Base-by-base conservation (phyloP, 768 basidiomycete species). In the Pleurotus ostreatus region DNA sequence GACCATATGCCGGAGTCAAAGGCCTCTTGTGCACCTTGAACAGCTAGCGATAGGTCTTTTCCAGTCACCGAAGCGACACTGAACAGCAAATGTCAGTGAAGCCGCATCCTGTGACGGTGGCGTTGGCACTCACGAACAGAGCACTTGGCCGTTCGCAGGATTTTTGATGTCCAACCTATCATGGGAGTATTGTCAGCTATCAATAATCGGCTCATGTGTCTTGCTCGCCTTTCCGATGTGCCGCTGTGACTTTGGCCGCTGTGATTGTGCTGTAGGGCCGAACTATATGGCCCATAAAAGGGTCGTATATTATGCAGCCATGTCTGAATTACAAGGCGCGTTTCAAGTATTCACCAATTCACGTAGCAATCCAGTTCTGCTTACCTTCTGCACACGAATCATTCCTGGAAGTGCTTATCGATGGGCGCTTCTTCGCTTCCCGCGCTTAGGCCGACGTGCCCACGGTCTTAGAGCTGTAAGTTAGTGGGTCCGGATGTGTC, bases 1-100 rank as follows among this genome's bases (percentile, higher is more conserved):
- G 90, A 89, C 92, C 92, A 93, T 38, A 79, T 66, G 2, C 90
- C 91, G 1, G 84, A 82, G 41, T 80, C 70, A 65, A 86, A 92
- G 3, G 70, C 75, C 4, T 70, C 65, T 48, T 92, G 80, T 0
- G 89, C 88, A 26, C 71, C 70, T 49, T 65, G 56, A 0, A 92
- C 81, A 0, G 84, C 74, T 5, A 67, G 59, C 16, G 74, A 66
- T 5, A 89, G 84, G 54, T 83, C 79, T 5, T 76, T 67, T 2
- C 73, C 62, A 0, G 81, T 80, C 1, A 87, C 74, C 41, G 79
- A 76, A 1, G 71, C 68, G 34, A 92, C 78, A 18, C 89, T 89
- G 54, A 34, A 34, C 30, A 43, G 4, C 12, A 49, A 23, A 7
- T 11, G n/a, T 39, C 11, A 49, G 15, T 15, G 23, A 26, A 48